phyloP scores from a whole-genome alignment of 2,329 filamentous ascomycete genomes.

The Pseudocercospora fijiensis region DNA sequence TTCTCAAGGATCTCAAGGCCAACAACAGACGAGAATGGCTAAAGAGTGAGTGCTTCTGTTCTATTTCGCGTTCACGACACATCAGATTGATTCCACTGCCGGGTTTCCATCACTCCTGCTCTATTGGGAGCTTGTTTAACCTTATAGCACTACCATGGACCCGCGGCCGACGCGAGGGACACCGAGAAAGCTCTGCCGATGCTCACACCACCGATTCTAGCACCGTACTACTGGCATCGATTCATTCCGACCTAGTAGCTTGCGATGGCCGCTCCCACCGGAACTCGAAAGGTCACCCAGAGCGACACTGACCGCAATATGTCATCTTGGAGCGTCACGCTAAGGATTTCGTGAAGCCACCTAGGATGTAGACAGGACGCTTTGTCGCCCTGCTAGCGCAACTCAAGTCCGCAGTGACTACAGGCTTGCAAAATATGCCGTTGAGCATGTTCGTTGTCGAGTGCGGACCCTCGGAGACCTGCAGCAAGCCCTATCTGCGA shows the following conservation, averaged over 20 bases:
- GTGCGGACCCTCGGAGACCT: not conserved
- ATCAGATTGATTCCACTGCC: not conserved
- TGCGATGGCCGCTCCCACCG: not conserved
- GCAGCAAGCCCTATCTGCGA: not conserved
- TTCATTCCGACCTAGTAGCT: not conserved
- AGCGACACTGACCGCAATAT: not conserved
- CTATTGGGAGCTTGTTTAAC: not conserved
- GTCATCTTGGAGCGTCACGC: not conserved
- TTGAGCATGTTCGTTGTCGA: not conserved
- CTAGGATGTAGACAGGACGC: not conserved
- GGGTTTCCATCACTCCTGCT: not conserved
- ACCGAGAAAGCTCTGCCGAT: not conserved
- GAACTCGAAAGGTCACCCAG: not conserved
- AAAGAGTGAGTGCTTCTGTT: conserved; percentile 52
- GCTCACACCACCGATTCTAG: not conserved
- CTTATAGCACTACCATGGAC: not conserved
- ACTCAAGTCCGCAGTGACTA: not conserved
- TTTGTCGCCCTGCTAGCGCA: not conserved
- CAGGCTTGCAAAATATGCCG: not conserved
- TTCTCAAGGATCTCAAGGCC: conserved; percentile 57
- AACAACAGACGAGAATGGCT: conserved; percentile 65
- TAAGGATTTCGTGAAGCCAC: not conserved
- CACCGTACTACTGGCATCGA: not conserved
- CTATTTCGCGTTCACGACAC: not conserved
- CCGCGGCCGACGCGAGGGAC: not conserved